Evolutionary conservation across 2,329 filamentous ascomycete genomes (phyloP).

Genomic region (Biscogniauxia mediterranea): DNA sequence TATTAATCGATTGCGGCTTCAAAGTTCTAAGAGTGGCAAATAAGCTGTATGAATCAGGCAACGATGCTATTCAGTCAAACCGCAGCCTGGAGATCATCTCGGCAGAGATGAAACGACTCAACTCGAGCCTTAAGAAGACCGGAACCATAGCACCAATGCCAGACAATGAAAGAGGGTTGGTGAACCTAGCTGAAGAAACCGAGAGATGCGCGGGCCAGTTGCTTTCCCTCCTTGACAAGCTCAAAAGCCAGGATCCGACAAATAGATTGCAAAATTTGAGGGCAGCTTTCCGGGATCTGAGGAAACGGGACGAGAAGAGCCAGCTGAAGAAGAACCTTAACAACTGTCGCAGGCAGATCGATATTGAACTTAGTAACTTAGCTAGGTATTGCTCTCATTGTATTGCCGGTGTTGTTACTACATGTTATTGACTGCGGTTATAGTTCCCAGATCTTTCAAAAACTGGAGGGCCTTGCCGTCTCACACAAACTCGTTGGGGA

Average conservation of each 20-base stretch:
- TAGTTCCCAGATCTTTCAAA: neutral
- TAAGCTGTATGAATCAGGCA: conserved; percentile 7
- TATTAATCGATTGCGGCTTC: conserved; percentile 11
- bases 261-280: conserved; percentile 3
- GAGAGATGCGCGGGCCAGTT: conserved; percentile 8
- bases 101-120: conserved; percentile 11
- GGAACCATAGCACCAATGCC: conserved; percentile 1
- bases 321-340: conserved; percentile 7
- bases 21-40: conserved; percentile 9
- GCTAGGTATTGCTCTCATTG: conserved; percentile 3
- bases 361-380: conserved; percentile 9
- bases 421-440: conserved; percentile 1
- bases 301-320: conserved; percentile 4
- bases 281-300: conserved; percentile 2
- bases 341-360: conserved; percentile 7
- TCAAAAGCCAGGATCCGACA: conserved; percentile 5
- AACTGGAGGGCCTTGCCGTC: neutral
- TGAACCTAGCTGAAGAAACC: conserved; percentile 8
- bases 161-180: conserved; percentile 7
- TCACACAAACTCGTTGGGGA: no score
- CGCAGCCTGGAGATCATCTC: conserved; percentile 5
- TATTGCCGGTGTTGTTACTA: neutral
- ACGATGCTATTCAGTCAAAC: conserved; percentile 8
- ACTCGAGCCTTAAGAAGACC: neutral
- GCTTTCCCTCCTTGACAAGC: conserved; percentile 6